Conservation (phyloP, 2,329 filamentous ascomycete genomes). For the Rhinocladiella mackenziei region DNA sequence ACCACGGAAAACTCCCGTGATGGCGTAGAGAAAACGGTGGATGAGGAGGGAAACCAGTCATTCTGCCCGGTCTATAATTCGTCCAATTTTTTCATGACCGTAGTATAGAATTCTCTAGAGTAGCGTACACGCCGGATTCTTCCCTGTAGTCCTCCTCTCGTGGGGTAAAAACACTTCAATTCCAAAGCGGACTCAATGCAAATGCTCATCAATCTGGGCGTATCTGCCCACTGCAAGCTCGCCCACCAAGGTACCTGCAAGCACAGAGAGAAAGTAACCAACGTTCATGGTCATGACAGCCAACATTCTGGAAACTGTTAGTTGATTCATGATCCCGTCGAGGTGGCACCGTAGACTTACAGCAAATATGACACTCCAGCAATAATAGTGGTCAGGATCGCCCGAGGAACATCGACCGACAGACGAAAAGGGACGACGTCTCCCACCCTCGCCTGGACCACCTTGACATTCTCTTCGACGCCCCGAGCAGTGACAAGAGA, state of each 20-base stretch:
- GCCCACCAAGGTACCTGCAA: conserved; percentile 77
- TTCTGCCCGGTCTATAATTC: too few species aligned
- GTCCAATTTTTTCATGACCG: too few species aligned
- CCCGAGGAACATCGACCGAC: conserved; percentile 71
- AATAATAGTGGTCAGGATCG: conserved; percentile 65
- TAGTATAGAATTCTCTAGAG: too few species aligned
- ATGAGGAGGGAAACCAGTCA: too few species aligned
- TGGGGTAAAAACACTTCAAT: background rate
- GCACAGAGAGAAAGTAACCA: conserved; percentile 77
- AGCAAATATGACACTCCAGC: conserved; percentile 79
- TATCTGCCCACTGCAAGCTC: conserved; percentile 76
- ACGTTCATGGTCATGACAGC: conserved; percentile 88
- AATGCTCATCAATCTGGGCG: conserved; percentile 50
- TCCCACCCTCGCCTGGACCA: conserved; percentile 56
- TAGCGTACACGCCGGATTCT: too few species aligned
- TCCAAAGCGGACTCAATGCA: conserved; percentile 13
- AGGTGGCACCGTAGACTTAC: conserved; percentile 57
- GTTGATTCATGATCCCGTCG: background rate
- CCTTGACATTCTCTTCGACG: conserved; percentile 72
- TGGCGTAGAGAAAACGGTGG: too few species aligned
- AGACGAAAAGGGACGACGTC: conserved; percentile 70
- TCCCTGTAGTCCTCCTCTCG: too few species aligned
- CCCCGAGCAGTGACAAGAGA: conserved; percentile 69
- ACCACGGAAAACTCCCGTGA: too few species aligned
- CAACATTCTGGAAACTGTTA: conserved; percentile 64